Base-by-base conservation (phyloP, 2,329 filamentous ascomycete species). In the Chaetomiaceae sp. region DNA sequence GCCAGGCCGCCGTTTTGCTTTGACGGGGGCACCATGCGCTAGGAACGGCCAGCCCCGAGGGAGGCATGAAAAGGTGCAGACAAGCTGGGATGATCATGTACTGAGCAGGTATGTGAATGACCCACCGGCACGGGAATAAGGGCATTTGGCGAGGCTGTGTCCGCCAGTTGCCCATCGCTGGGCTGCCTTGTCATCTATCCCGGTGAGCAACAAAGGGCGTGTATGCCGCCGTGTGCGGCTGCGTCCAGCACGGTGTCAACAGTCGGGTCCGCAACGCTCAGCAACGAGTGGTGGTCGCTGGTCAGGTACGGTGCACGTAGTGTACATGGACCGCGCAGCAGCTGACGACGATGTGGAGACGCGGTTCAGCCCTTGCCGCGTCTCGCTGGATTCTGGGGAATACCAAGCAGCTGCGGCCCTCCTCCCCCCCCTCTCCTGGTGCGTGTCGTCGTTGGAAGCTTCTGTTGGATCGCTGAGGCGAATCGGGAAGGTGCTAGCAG, bases 401-500 rank as follows among this genome's bases (percentile, higher is more conserved):
- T 24, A 24, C 9, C n/a, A n/a, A n/a, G n/a, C n/a, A n/a, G n/a
- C 22, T 24, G 22, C 22, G 22, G n/a, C n/a, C n/a, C n/a, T n/a
- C 22, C 22, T 24, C 22, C 22, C 22, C 22, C 22, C 9, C 22
- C n/a, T n/a, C 45, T 18, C 33, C 42, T 30, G 45, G 33, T 47
- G 33, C 38, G 38, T 5, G 26, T 15, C 5, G 9, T 22, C 26
- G 33, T 24, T 34, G 17, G 24, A 17, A 24, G 10, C 9, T 29
- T 11, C 22, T 27, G 27, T 12, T 26, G n/a, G 19, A n/a, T 34
- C 22, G 27, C 38, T 41, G 29, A 33, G 17, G 19, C 43, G 19
- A 43, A 41, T 36, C 34, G 32, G 40, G 42, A 45, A 49, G 47
- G 47, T 45, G 41, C n/a, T 41, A 15, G 29, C 37, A 14, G n/a